phyloP scores from a whole-genome alignment of 306 rosid genomes.

The Corylus americana region DNA sequence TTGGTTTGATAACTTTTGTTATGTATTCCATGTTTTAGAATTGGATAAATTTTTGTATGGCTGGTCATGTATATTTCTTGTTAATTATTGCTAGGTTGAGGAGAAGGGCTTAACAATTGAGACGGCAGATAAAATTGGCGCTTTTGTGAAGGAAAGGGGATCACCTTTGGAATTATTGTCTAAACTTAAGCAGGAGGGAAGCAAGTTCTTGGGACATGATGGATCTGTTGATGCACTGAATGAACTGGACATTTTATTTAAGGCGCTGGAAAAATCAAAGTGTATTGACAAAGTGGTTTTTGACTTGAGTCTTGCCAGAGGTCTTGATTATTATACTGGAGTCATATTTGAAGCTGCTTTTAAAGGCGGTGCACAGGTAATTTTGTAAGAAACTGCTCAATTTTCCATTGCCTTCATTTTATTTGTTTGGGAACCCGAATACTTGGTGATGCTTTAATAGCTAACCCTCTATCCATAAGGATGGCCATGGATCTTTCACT shows the following conservation, averaged over 20 bases:
- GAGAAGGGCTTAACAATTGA: constrained; percentile 78
- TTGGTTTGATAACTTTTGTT: background rate
- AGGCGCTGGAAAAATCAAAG: constrained; percentile 70
- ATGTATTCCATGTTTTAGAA: background rate
- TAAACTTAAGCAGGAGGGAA: constrained; percentile 69
- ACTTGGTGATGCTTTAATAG: background rate
- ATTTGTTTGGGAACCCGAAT: background rate
- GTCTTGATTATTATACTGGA: constrained; percentile 96
- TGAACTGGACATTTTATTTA: constrained; percentile 79
- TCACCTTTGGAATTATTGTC: constrained; percentile 65
- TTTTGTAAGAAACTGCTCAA: background rate
- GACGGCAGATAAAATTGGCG: constrained; percentile 79
- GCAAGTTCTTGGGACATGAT: constrained; percentile 57
- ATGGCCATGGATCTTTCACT: background rate
- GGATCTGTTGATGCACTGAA: constrained; percentile 68
- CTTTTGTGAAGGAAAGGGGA: constrained; percentile 81
- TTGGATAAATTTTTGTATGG: constrained; percentile 4
- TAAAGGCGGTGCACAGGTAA: constrained; percentile 87
- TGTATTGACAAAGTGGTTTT: constrained; percentile 71
- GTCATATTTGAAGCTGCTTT: constrained; percentile 91
- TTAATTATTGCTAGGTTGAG: constrained; percentile 64
- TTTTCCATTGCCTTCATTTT: constrained; percentile 4
- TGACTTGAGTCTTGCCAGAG: constrained; percentile 98
- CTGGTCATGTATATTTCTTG: constrained; percentile 19
- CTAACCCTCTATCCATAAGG: background rate